These are phyloP conservation scores for Chytriomyces sp. DNA, from an alignment of 192 early-diverging fungal species.

Conservation along the genomic window DNA sequence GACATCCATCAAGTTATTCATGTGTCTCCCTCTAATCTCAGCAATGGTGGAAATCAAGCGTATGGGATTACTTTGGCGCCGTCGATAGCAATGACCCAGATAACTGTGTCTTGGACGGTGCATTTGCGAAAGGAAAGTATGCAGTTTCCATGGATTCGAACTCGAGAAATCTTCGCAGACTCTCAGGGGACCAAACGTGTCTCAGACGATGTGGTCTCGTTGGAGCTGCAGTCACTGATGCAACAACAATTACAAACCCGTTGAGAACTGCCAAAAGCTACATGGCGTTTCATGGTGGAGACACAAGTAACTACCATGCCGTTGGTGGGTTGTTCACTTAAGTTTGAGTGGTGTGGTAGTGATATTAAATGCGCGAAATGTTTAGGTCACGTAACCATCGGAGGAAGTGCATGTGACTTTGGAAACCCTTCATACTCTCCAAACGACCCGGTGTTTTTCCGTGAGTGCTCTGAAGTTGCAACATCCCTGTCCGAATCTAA, in stretches of 20 bases:
- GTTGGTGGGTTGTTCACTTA: too few relatives aligned
- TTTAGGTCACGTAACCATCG: slow-evolving; percentile 2
- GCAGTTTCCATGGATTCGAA: neutral
- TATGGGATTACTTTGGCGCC: slow-evolving; percentile 28
- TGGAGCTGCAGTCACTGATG: slow-evolving; percentile 5
- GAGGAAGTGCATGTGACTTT: slow-evolving; percentile 6
- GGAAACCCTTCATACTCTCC: neutral
- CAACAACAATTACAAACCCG: slow-evolving; percentile 14
- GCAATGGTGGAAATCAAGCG: neutral
- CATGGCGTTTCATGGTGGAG: slow-evolving; percentile 27
- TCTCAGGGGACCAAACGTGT: slow-evolving; percentile 16
- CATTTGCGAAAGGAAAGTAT: slow-evolving; percentile 18
- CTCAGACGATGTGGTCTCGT: slow-evolving; percentile 22
- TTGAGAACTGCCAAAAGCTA: slow-evolving; percentile 19
- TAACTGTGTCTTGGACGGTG: slow-evolving; percentile 12
- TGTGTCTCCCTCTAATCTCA: neutral
- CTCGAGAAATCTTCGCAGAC: neutral
- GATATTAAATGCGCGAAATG: neutral
- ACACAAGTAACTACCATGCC: slow-evolving; percentile 7
- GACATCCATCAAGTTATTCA: neutral
- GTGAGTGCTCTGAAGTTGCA: neutral
- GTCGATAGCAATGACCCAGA: neutral
- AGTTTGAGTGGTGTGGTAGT: too few relatives aligned
- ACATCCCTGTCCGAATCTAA: neutral
- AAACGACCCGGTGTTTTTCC: slow-evolving; percentile 11